Percentiles rank a stretch among this genome's conserved stretches.
Conservation (phyloP, 179 eudicot species). For the Silene noctiflora region DNA sequence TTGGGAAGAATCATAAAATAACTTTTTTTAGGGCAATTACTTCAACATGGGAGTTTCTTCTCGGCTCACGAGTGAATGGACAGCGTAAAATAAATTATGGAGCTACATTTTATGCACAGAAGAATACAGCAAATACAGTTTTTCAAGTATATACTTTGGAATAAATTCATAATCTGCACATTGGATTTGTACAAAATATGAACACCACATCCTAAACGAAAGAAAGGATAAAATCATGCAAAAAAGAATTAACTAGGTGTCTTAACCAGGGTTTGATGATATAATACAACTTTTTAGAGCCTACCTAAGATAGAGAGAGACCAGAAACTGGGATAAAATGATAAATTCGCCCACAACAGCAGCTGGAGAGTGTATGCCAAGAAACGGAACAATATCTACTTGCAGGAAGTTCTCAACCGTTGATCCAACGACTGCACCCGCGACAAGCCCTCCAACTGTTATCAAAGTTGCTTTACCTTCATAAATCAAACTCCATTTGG, state of each 20-base stretch:
- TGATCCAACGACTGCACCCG: slow-evolving; percentile 91
- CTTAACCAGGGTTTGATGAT: slow-evolving; percentile 11
- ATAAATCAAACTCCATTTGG: slow-evolving; percentile 15
- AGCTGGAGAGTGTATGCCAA: slow-evolving; percentile 85
- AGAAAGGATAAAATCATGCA: slow-evolving; percentile 26
- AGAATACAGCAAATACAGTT: neutral
- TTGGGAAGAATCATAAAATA: no score
- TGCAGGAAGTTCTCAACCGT: slow-evolving; percentile 94
- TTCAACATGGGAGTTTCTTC: neutral
- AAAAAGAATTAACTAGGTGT: slow-evolving; percentile 21
- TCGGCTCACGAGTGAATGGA: neutral
- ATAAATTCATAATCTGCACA: slow-evolving; percentile 18
- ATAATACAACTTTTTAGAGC: slow-evolving; percentile 26
- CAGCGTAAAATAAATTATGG: no score
- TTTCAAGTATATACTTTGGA: slow-evolving; percentile 6
- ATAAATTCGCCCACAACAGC: slow-evolving; percentile 83
- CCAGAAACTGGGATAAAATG: slow-evolving; percentile 78
- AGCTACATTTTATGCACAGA: no score
- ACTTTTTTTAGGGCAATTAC: neutral
- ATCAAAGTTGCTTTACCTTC: slow-evolving; percentile 88
- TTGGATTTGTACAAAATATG: slow-evolving; percentile 35
- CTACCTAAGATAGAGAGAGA: slow-evolving; percentile 84
- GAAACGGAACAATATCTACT: slow-evolving; percentile 93
- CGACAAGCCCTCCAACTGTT: slow-evolving; percentile 82
- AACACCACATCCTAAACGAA: slow-evolving; percentile 29